Evolutionary conservation across 2,329 filamentous ascomycete genomes (phyloP), one percentile per base, ranked within the genome.

Genomic region (Orbilia brochopaga): DNA sequence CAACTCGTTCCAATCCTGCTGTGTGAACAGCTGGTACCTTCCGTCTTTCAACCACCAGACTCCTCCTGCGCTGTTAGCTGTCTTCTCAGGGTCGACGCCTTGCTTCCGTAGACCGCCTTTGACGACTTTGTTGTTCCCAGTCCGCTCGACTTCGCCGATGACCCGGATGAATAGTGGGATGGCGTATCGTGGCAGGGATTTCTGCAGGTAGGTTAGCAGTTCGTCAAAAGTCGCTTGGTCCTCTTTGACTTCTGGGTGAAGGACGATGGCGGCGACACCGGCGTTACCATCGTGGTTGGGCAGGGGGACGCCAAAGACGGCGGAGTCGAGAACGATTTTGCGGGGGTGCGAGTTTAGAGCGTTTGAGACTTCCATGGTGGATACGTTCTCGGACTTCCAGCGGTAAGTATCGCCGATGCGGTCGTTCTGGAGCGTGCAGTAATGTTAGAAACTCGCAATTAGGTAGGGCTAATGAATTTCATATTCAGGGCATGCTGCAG

Each of bases 111-210:
- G 78, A 0, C 82, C 80, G 74, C 89, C 86, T 80, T 96, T 96
- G 80, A 92, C 89, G 81, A 95, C 90, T 83, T 96, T 96, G 77
- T 91, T 90, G 53, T 91, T 96, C 0, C 91, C 91, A 2, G 92
- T 96, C 0, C 64, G 54, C 46, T 81, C 79, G 51, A 84, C 80
- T 24, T 84, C 83, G 24, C 80, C 82, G 6, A 88, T 84, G 4
- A 92, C 79, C 11, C 92, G 83, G 53, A 96, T 78, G 80, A 96
- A 96, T 0, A 94, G 76, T 0, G 92, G 92, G 2, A 88, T 84
- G 0, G 91, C 91, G 76, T 90, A 95, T 54, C 83, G 84, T 0
- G 92, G 91, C 24, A 96, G 81, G 5, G 81, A 81, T 5, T 79
- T 78, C 13, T 81, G 77, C 0, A 84, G 84, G 76, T 91, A 87